Percentiles rank a stretch among this genome's conserved stretches.
Evolutionary conservation across 176 grass and related monocot genomes (phyloP).

Genomic region (Paspalum vaginatum): DNA sequence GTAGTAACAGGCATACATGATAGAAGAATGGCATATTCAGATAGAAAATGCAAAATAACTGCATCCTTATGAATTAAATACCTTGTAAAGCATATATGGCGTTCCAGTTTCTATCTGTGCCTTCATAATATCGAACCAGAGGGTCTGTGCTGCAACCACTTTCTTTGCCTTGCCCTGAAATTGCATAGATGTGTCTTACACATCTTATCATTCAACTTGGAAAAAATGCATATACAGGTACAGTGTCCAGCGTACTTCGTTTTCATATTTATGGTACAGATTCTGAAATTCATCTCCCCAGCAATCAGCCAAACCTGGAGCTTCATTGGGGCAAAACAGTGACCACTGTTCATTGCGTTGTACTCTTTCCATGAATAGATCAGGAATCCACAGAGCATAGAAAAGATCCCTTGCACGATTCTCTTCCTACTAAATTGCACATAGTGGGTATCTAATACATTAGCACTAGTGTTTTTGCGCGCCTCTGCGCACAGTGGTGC

Average conservation of each 20-base stretch:
- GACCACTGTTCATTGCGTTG: constrained; percentile 75
- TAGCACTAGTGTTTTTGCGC: no score
- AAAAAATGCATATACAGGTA: constrained; percentile 21
- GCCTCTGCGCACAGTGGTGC: no score
- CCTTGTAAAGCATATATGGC: constrained; percentile 99
- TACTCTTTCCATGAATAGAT: constrained; percentile 95
- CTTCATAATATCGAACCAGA: constrained; percentile 99
- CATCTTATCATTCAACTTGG: neutral
- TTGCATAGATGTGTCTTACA: neutral
- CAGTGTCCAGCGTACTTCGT: constrained; percentile 47
- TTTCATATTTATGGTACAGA: constrained; percentile 80
- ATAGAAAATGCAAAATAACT: neutral
- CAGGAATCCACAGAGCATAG: constrained; percentile 86
- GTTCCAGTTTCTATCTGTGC: constrained; percentile 99
- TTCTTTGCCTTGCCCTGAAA: constrained; percentile 94
- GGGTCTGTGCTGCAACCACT: constrained; percentile 75
- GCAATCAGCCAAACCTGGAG: constrained; percentile 84
- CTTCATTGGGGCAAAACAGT: constrained; percentile 93
- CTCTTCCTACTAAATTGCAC: constrained; percentile 69
- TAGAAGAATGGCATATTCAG: neutral
- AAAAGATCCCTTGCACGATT: constrained; percentile 89
- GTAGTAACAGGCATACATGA: neutral
- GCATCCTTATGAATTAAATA: constrained; percentile 16
- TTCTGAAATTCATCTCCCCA: constrained; percentile 84
- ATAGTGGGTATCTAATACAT: constrained; percentile 5